These are phyloP conservation scores for Mycosarcoma maydis DNA, from an alignment of 1,284 basidiomycete genomes.

Conservation along the genomic window DNA sequence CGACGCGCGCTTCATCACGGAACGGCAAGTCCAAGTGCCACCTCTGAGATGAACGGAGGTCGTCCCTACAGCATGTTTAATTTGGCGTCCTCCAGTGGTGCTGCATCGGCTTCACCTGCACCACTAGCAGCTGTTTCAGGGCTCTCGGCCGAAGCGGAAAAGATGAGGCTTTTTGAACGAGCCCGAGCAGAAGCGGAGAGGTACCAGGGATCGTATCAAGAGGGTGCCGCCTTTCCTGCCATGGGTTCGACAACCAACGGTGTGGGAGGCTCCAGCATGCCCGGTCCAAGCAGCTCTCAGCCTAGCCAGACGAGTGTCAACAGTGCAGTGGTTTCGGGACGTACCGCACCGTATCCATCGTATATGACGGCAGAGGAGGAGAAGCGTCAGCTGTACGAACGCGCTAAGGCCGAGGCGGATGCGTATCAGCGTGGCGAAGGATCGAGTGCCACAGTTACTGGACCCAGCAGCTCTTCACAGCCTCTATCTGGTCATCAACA, in stretches of 20 bases:
- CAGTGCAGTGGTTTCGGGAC: constrained; percentile 26
- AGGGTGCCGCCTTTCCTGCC: constrained; percentile 41
- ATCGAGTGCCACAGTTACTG: neutral
- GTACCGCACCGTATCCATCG: constrained; percentile 36
- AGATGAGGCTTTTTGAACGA: constrained; percentile 53
- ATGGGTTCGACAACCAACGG: too few relatives aligned
- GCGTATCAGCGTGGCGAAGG: constrained; percentile 35
- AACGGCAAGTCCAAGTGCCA: constrained; percentile 1
- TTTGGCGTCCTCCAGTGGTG: constrained; percentile 10
- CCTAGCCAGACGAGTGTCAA: constrained; percentile 3
- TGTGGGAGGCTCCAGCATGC: neutral
- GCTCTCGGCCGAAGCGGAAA: constrained; percentile 51
- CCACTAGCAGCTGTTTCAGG: constrained; percentile 2
- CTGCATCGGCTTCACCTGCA: neutral
- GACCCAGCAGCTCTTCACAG: neutral
- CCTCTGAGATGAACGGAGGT: constrained; percentile 15
- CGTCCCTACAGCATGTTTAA: constrained; percentile 40
- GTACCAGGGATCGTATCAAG: constrained; percentile 45
- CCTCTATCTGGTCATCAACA: constrained; percentile 6
- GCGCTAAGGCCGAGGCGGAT: constrained; percentile 51
- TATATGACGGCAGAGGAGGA: constrained; percentile 57
- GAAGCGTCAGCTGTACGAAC: constrained; percentile 54
- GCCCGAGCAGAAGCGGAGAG: constrained; percentile 55
- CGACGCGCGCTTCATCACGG: constrained; percentile 32
- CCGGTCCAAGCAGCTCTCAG: neutral